Base-by-base conservation (phyloP, 2,329 filamentous ascomycete genomes). In the Phaeomoniella chlamydospora region DNA sequence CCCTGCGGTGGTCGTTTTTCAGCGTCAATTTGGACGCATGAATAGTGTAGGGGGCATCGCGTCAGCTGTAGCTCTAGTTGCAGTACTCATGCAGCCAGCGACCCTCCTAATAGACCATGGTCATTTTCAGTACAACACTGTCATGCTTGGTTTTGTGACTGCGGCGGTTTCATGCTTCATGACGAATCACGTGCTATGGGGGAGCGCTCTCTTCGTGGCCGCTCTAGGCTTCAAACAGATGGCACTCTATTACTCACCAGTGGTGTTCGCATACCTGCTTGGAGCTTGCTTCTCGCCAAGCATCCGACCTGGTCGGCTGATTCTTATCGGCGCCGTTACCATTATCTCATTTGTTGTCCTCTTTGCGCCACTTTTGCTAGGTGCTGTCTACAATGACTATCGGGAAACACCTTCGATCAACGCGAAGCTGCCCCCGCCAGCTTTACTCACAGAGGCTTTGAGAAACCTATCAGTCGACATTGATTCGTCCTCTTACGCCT, bases 221-320 rank as follows among this genome's bases (percentile, higher is more conserved):
- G 83, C 88, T 3, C 66, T 98, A n/a, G 85, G 85, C 4, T 98
- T 96, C 68, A 98, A 98, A 65, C 90, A 98, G 58, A 98, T 98
- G 92, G 88, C 88, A 1, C 68, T 98, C 12, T 98, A 96, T 62
- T 98, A 94, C 57, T 86, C 92, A 3, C 87, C 92, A 11, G 78
- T 80, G 14, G 78, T 96, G 39, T 96, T 96, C 55, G 80, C 85
- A 18, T 98, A 87, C 51, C 74, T 98, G 2, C 65, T 96, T 1
- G 90, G 88, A 5, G 76, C 78, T 50, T 94, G 87, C 52, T 48
- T 92, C n/a, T 79, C 77, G 43, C 87, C 87, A 1, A 66, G 67
- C 9, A 58, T 87, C 48, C 77, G 80, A 38, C 48, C 77, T 2
- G 54, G 68, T 0, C 75, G 85, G 3, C 72, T 96, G 15, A 45